Percentiles rank a stretch among this genome's conserved stretches.
Evolutionary conservation across 2,329 filamentous ascomycete genomes (phyloP).

Genomic region (Neonectria hederae): DNA sequence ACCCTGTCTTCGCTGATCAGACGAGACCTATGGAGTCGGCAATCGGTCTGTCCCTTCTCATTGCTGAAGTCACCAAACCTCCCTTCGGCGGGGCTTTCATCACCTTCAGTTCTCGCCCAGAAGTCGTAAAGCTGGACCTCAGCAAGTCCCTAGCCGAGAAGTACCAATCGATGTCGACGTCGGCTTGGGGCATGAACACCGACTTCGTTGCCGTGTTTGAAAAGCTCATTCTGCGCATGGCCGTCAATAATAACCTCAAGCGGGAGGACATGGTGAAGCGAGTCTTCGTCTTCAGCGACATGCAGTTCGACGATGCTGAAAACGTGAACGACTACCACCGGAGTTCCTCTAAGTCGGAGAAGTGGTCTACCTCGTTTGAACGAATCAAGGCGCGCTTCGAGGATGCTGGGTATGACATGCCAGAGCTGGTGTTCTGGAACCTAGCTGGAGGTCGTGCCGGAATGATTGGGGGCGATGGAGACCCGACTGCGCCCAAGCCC

Average conservation of each 20-base stretch:
- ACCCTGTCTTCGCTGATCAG: conserved; percentile 52
- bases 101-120: conserved; percentile 58
- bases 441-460: conserved; percentile 54
- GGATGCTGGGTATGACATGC: conserved; percentile 64
- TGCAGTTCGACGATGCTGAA: conserved; percentile 63
- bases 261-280: conserved; percentile 69
- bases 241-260: conserved; percentile 57
- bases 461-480: conserved; percentile 36
- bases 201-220: conserved; percentile 65
- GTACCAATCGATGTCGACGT: conserved; percentile 42
- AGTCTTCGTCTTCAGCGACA: conserved; percentile 68
- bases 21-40: conserved; percentile 62
- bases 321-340: not conserved
- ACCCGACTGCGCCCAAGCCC: conserved; percentile 57
- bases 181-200: conserved; percentile 56
- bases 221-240: conserved; percentile 63
- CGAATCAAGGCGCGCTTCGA: conserved; percentile 57
- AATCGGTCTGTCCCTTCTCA: conserved; percentile 64
- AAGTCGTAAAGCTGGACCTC: conserved; percentile 54
- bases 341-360: not conserved
- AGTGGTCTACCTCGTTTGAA: conserved; percentile 59
- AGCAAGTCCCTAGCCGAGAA: conserved; percentile 53
- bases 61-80: conserved; percentile 61
- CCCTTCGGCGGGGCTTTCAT: conserved; percentile 66
- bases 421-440: conserved; percentile 70